Base-by-base conservation (phyloP, 1,139 yeast species). In the Geotrichum restrictum region DNA sequence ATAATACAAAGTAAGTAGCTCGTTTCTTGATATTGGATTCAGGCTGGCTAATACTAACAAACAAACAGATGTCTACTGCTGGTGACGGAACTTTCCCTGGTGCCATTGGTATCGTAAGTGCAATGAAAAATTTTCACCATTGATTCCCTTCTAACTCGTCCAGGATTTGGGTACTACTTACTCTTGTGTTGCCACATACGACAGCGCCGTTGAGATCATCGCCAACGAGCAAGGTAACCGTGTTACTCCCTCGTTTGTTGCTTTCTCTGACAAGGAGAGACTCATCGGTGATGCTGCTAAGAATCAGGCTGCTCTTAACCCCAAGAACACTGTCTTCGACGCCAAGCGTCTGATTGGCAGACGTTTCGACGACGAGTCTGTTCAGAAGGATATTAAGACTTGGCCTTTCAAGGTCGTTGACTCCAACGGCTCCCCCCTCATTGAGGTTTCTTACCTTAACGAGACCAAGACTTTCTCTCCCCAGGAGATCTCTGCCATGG, bases 201-300 rank as follows among this genome's bases (percentile, higher is more conserved):
- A 84, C 74, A 82, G 83, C 72, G 85, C 85, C 59, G 85, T 80
- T 55, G 91, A 85, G 65, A 89, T 89, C 75, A 88, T 89, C 77
- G 96, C 96, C 76, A 89, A 88, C 81, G 97, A 88, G 78, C 96
- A 89, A 82, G 97, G 97, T 85, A 88, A 88, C 91, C 88, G 97
- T 81, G 94, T 88, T 72, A 89, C 97, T 69, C 97, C 97, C 72
- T 89, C 96, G 63, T 88, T 88, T 81, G 96, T 88, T 74, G 97
- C 96, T 67, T 88, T 88, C 88, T 88, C 95, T 70, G 85, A 86
- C 73, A 91, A 87, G 79, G 97, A 88, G 82, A 86, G 98, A 83
- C 83, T 91, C 73, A 88, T 91, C 71, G 98, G 98, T 82, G 97
- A 89, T 78, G 96, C 97, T 71, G 97, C 97, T 73, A 88, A 88